phyloP scores from a whole-genome alignment of 371 early-diverging fungal genomes.

The Circinella umbellata region DNA sequence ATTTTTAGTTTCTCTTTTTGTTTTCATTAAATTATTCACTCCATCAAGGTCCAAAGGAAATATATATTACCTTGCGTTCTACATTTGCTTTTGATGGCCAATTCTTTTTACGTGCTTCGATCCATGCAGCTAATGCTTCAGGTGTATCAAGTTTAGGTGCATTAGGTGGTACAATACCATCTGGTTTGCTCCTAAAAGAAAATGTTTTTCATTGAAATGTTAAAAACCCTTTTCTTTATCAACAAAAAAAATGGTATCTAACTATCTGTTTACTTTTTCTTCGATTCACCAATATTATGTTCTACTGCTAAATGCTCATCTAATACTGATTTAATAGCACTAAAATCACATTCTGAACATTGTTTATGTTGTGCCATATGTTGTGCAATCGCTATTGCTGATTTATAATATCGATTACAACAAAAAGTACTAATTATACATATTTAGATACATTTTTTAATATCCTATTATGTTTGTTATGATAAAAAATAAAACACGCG shows the following conservation, averaged over 20 bases:
- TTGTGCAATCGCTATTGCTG: conserved; percentile 28
- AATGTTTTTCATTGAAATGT: too few relatives aligned
- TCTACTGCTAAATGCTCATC: conserved; percentile 33
- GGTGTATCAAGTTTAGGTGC: conserved; percentile 60
- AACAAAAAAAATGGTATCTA: neutral
- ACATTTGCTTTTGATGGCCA: conserved; percentile 71
- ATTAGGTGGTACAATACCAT: conserved; percentile 47
- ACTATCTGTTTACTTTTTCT: conserved; percentile 24
- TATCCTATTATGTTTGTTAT: too few relatives aligned
- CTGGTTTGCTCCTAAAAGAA: conserved; percentile 30
- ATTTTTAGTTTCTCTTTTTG: neutral
- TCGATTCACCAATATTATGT: conserved; percentile 31
- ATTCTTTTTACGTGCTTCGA: conserved; percentile 66
- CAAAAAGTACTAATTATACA: conserved; percentile 22
- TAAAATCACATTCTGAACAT: conserved; percentile 37
- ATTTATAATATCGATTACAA: conserved; percentile 35
- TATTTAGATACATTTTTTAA: neutral
- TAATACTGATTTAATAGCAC: conserved; percentile 29
- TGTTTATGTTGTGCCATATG: conserved; percentile 41
- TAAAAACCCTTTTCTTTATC: too few relatives aligned
- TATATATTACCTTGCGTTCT: conserved; percentile 48
- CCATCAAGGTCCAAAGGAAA: too few relatives aligned
- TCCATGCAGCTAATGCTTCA: conserved; percentile 72
- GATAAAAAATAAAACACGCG: neutral
- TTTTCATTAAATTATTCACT: too few relatives aligned